Evolutionary conservation across 148 eudicot genomes (phyloP).

Genomic region (Arctostaphylos glauca): DNA sequence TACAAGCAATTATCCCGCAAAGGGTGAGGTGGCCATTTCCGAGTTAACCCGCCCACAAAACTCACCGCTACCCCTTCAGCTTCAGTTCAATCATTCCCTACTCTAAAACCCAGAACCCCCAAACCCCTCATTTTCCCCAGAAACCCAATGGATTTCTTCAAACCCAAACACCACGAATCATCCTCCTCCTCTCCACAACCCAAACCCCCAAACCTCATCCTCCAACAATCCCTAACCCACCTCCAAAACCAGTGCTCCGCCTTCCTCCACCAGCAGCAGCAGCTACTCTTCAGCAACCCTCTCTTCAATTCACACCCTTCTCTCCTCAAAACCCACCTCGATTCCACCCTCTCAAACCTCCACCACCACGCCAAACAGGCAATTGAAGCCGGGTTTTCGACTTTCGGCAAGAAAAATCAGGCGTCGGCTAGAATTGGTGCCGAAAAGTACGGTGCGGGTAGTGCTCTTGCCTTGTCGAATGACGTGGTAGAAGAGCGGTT

Average conservation of each 20-base stretch:
- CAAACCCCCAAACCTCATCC: conserved; percentile 18
- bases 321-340: conserved; percentile 33
- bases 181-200: neutral
- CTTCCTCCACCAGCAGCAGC: conserved; percentile 29
- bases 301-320: conserved; percentile 11
- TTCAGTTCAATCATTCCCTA: neutral
- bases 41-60: no score
- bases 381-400: conserved; percentile 17
- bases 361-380: conserved; percentile 17
- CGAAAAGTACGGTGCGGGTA: neutral
- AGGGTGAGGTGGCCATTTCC: no score
- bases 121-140: conserved; percentile 16
- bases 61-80: neutral
- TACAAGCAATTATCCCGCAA: no score
- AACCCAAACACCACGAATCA: neutral
- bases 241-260: conserved; percentile 39
- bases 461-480: conserved; percentile 29
- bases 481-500: conserved; percentile 71
- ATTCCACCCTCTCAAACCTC: conserved; percentile 31
- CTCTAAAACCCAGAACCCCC: conserved; percentile 20
- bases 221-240: conserved; percentile 46
- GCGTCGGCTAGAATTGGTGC: conserved; percentile 35
- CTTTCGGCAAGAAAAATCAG: conserved; percentile 15
- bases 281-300: conserved; percentile 10
- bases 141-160: conserved; percentile 7